phyloP scores from a whole-genome alignment of 495 filamentous ascomycete genomes.

The Cetradonia linearis region DNA sequence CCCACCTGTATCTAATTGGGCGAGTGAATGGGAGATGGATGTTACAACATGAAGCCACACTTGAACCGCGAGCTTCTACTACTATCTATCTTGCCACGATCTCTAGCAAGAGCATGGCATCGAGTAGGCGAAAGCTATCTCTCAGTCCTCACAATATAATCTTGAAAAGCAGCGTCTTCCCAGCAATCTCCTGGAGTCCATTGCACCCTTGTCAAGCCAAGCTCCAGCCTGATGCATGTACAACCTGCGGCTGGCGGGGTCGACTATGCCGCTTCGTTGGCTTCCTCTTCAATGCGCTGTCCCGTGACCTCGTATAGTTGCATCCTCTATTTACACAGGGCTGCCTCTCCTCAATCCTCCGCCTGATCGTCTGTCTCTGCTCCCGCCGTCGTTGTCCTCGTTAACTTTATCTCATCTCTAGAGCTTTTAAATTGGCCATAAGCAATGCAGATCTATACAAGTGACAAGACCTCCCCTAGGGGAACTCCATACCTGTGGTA shows the following conservation, averaged over 20 bases:
- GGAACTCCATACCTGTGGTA: constrained; percentile 21
- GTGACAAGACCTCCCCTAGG: constrained; percentile 21
- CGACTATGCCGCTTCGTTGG: not conserved
- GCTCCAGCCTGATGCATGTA: not conserved
- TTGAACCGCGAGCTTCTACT: no score
- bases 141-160: no score
- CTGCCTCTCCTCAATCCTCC: not conserved
- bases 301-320: not conserved
- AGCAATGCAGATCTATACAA: constrained; percentile 22
- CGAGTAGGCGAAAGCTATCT: no score
- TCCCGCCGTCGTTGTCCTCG: not conserved
- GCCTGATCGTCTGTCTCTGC: not conserved
- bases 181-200: no score
- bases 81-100: no score
- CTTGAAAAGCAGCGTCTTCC: no score
- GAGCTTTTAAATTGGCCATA: not conserved
- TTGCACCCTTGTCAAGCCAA: not conserved
- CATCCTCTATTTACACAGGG: not conserved
- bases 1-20: no score
- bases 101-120: no score
- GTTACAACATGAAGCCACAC: no score
- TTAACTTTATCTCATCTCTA: not conserved
- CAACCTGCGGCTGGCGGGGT: not conserved
- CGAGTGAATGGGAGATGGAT: no score
- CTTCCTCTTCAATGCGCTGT: not conserved